Percentiles rank a stretch among this genome's conserved stretches.
Evolutionary conservation across 257 asterid species (phyloP).

Genomic region (Solanum neorickii): DNA sequence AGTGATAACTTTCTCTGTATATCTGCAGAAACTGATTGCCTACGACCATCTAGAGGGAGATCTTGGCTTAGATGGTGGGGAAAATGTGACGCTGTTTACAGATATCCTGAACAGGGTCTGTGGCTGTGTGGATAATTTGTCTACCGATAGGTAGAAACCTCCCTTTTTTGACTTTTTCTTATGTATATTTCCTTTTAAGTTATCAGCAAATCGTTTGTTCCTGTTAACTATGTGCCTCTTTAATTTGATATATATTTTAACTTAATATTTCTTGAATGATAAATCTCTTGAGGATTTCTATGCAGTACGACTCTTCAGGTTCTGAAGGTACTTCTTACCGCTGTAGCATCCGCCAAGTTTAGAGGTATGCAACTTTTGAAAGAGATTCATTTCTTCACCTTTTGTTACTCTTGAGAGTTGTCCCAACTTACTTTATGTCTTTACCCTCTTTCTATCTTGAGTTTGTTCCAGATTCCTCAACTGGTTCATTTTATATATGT

Average conservation of each 20-base stretch:
- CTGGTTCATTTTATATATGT: background rate
- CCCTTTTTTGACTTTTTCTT: background rate
- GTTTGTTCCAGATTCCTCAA: background rate
- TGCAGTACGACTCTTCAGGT: slow-evolving; percentile 98
- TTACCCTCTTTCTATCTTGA: background rate
- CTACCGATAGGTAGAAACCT: slow-evolving; percentile 74
- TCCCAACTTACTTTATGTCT: background rate
- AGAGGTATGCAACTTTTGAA: slow-evolving; percentile 52
- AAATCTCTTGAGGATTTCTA: slow-evolving; percentile 13
- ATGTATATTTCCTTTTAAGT: background rate
- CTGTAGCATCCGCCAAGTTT: slow-evolving; percentile 82
- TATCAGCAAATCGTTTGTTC: background rate
- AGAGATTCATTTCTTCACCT: background rate
- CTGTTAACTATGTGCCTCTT: background rate
- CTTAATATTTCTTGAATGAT: background rate
- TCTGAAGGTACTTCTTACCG: slow-evolving; percentile 91
- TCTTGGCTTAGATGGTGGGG: slow-evolving; percentile 88
- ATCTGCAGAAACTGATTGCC: slow-evolving; percentile 86
- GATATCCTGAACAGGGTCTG: slow-evolving; percentile 85
- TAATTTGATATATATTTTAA: background rate
- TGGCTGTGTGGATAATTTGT: slow-evolving; percentile 82
- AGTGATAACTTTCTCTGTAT: background rate
- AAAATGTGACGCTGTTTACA: slow-evolving; percentile 57
- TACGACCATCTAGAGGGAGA: slow-evolving; percentile 97
- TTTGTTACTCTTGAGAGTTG: background rate